Percentiles rank a stretch among this genome's conserved stretches.
These are phyloP conservation scores for Tetraselmis striata DNA, from an alignment of 139 green algal genomes.

Conservation along the genomic window DNA sequence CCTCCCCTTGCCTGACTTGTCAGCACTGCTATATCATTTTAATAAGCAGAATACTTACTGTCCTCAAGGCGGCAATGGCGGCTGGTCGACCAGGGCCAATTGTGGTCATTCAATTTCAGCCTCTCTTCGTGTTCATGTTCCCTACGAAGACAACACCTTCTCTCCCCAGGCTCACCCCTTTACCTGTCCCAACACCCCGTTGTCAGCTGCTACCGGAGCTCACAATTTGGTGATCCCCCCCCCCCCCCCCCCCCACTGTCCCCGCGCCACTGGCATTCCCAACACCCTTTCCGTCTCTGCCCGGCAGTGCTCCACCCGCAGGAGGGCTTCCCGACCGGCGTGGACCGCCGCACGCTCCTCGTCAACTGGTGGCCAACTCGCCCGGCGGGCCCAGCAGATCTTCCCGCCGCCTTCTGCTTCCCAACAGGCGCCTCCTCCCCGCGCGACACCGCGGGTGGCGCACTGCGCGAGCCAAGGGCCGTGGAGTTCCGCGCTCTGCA, in stretches of 20 bases:
- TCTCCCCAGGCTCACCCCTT: too few species aligned
- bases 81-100: too few species aligned
- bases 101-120: too few species aligned
- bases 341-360: not conserved
- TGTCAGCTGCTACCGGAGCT: not conserved
- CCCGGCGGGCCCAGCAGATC: not conserved
- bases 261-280: too few species aligned
- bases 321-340: not conserved
- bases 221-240: too few species aligned
- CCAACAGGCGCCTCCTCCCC: not conserved
- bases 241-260: not conserved
- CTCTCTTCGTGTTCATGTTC: too few species aligned
- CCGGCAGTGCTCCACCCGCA: not conserved
- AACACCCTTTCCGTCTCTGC: not conserved
- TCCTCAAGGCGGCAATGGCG: too few species aligned
- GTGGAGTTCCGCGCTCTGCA: not conserved
- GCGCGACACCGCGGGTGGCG: not conserved
- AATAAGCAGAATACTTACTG: not conserved
- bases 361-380: constrained; percentile 9
- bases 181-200: not conserved
- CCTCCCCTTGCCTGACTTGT: not conserved
- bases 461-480: not conserved
- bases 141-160: too few species aligned
- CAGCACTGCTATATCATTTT: not conserved
- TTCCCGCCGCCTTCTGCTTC: not conserved